These are phyloP conservation scores for Heliamphora exappendiculata DNA, from an alignment of 148 eudicot genomes.

Conservation along the genomic window DNA sequence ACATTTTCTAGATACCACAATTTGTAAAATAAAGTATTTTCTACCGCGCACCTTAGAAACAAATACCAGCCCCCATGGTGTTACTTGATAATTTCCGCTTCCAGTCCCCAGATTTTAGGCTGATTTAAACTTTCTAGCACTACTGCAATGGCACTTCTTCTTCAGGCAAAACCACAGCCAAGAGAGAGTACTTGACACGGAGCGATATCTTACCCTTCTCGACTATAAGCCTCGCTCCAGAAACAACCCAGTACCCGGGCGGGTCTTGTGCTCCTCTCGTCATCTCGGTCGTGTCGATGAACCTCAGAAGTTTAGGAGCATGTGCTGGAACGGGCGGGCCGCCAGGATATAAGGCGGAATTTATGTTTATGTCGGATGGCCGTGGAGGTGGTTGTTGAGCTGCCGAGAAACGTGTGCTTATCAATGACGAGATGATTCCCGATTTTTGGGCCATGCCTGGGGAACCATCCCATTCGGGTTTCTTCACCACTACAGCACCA, in stretches of 20 bases:
- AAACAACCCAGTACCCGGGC: slow-evolving; percentile 52
- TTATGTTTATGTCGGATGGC: slow-evolving; percentile 36
- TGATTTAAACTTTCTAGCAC: not conserved
- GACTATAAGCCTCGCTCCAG: slow-evolving; percentile 49
- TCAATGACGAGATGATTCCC: slow-evolving; percentile 32
- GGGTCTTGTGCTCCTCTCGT: slow-evolving; percentile 41
- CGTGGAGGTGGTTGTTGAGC: slow-evolving; percentile 29
- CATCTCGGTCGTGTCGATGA: slow-evolving; percentile 48
- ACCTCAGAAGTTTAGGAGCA: slow-evolving; percentile 31
- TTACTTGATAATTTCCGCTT: too few relatives aligned
- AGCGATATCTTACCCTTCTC: slow-evolving; percentile 42
- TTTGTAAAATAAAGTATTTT: not conserved
- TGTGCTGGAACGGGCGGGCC: slow-evolving; percentile 39
- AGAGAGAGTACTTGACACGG: slow-evolving; percentile 43
- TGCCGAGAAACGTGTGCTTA: slow-evolving; percentile 26
- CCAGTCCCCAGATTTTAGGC: not conserved
- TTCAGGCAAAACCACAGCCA: slow-evolving; percentile 31
- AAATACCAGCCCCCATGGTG: not conserved
- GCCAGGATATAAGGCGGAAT: slow-evolving; percentile 43
- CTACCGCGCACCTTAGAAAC: not conserved
- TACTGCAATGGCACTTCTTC: slow-evolving; percentile 21
- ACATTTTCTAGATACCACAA: not conserved
- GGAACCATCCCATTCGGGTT: slow-evolving; percentile 45
- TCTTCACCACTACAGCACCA: slow-evolving; percentile 32
- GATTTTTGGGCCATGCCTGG: slow-evolving; percentile 30